Evolutionary conservation across 192 early-diverging fungal species (phyloP), one percentile per base, ranked within the genome.

Genomic region (Coemansia sp.): DNA sequence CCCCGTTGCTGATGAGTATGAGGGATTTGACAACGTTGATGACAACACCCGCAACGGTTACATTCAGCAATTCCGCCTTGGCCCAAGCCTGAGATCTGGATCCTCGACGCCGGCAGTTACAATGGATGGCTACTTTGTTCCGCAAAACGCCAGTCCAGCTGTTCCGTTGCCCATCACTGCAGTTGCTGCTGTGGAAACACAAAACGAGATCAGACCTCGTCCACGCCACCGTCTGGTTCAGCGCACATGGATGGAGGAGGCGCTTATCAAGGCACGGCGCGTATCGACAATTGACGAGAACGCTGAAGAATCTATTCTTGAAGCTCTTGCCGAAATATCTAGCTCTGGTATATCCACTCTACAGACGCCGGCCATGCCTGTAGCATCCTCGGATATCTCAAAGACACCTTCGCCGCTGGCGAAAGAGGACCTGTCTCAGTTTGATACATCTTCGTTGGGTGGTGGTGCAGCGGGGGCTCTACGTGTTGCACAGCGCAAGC

Each of bases 171-270:
- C 25, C 19, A 22, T 44, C 22, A 3, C 18, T 53, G 45, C n/a
- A 13, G 30, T 12, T 34, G 58, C 53, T 15, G 23, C 18, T 30
- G 9, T 18, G 33, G 57, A 53, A 18, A n/a, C 2, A 47, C 19
- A 57, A 21, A 45, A 47, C 38, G 54, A 54, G n/a, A 55, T 27
- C 21, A 60, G 65, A 0, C 67, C 67, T 18, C 62, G 76, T 6
- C 67, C 75, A 22, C 75, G 69, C 22, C 70, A 74, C 45, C 70
- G 71, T 4, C 64, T 65, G 59, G 55, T 80, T 41, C 67, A 80
- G 55, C 71, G 71, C 53, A 80, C 71, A 15, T 80, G 70, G 78
- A 80, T 80, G 71, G 78, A 74, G 47, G 78, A 80, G 78, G 71
- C 67, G 34, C 61, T 80, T 14, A 63, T 80, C 27, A 80, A 80